These are phyloP conservation scores for Botrytis medusae DNA, from an alignment of 2,329 filamentous ascomycete genomes.

Conservation along the genomic window DNA sequence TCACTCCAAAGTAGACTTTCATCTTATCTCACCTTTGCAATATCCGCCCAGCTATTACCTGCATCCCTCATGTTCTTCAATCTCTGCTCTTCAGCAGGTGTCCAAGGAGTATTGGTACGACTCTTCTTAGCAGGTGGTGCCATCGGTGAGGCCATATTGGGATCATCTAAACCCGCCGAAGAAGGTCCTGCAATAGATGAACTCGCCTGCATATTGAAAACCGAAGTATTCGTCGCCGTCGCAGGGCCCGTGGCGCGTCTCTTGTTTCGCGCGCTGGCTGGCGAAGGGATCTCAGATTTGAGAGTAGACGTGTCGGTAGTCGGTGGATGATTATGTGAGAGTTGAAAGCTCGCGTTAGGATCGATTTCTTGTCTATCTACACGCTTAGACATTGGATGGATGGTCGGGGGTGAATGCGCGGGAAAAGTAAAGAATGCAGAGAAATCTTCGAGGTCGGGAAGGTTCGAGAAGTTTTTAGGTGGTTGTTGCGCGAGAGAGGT, in stretches of 20 bases:
- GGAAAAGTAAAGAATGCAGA: conserved; percentile 12
- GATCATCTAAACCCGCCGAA: conserved; percentile 27
- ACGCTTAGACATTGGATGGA: conserved; percentile 39
- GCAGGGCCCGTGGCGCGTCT: conserved; percentile 32
- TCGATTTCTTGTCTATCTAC: conserved; percentile 33
- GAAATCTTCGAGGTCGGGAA: conserved; percentile 19
- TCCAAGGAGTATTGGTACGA: conserved; percentile 98
- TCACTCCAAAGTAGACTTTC: not conserved
- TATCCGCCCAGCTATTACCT: conserved; percentile 95
- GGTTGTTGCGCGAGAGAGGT: conserved; percentile 29
- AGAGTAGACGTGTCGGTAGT: conserved; percentile 28
- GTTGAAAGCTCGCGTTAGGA: conserved; percentile 28
- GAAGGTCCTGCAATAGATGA: conserved; percentile 26
- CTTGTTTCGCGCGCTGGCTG: conserved; percentile 33
- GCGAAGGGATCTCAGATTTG: conserved; percentile 28
- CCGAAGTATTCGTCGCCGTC: conserved; percentile 20
- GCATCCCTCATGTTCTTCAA: conserved; percentile 93
- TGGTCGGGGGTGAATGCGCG: conserved; percentile 23
- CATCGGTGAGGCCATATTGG: conserved; percentile 41
- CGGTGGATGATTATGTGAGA: conserved; percentile 29
- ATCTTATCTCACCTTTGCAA: conserved; percentile 73
- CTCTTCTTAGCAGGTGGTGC: conserved; percentile 78
- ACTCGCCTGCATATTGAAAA: conserved; percentile 33
- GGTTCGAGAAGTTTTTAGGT: conserved; percentile 12
- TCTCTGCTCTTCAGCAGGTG: conserved; percentile 85